Conservation (phyloP, 106 monocot species). For the Dendrobium huoshanense region DNA sequence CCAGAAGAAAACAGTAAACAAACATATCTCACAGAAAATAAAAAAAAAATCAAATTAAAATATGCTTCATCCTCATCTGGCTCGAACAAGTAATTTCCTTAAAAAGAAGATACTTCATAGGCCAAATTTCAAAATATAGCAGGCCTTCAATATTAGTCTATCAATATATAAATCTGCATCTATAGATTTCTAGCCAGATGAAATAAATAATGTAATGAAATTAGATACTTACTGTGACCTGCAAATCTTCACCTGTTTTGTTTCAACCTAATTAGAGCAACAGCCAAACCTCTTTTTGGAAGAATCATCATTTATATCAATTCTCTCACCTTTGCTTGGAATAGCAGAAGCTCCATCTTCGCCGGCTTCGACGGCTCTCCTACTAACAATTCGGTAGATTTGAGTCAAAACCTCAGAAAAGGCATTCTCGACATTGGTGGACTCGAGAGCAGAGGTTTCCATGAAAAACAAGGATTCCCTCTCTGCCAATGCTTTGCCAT, state of each 20-base stretch:
- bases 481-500: slow-evolving; percentile 39
- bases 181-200: background rate
- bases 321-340: slow-evolving; percentile 39
- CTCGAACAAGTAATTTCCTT: too few species aligned
- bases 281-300: slow-evolving; percentile 34
- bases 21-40: too few species aligned
- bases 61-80: too few species aligned
- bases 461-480: slow-evolving; percentile 43
- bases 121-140: too few species aligned
- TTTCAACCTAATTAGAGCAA: slow-evolving; percentile 18
- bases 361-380: slow-evolving; percentile 32
- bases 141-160: too few species aligned
- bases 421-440: slow-evolving; percentile 44
- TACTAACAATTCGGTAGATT: slow-evolving; percentile 43
- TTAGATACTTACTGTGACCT: background rate
- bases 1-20: too few species aligned
- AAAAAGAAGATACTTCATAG: too few species aligned
- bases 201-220: background rate
- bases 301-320: slow-evolving; percentile 37
- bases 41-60: too few species aligned
- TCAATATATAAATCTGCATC: too few species aligned
- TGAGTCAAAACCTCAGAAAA: slow-evolving; percentile 51
- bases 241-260: background rate
- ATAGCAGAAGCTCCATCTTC: slow-evolving; percentile 27
- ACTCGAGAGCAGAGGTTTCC: slow-evolving; percentile 54